Conservation (phyloP, 2,329 filamentous ascomycete species). For the Aaosphaeria arxii region DNA sequence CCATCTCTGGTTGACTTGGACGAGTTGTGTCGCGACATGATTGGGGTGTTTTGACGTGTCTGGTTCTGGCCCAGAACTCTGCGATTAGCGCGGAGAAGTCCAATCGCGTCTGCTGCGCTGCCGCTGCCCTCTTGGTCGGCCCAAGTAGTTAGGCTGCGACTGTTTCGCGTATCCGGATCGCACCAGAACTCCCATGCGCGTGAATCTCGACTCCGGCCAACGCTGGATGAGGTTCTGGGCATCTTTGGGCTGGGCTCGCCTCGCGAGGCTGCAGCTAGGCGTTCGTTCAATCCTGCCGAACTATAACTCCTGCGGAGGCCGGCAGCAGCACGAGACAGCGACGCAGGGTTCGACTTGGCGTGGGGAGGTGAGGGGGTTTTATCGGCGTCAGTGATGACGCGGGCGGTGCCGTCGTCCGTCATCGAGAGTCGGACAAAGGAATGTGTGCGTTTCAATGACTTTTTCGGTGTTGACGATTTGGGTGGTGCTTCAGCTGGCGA, state of each 20-base stretch:
- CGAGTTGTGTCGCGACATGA: slow-evolving; percentile 24
- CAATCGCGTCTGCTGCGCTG: slow-evolving; percentile 78
- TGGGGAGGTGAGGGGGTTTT: slow-evolving; percentile 66
- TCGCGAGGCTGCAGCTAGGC: slow-evolving; percentile 23
- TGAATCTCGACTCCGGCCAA: slow-evolving; percentile 78
- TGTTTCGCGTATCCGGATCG: slow-evolving; percentile 71
- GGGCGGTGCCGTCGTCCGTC: slow-evolving; percentile 87
- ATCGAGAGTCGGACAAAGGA: slow-evolving; percentile 73
- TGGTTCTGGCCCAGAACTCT: slow-evolving; percentile 52
- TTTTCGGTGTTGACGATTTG: slow-evolving; percentile 52
- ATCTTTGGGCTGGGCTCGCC: slow-evolving; percentile 31
- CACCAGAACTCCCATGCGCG: slow-evolving; percentile 90
- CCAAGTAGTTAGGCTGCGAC: slow-evolving; percentile 67
- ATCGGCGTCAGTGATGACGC: slow-evolving; percentile 69
- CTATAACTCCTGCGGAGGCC: slow-evolving; percentile 70
- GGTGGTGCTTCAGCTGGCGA: not conserved
- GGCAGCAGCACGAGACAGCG: slow-evolving; percentile 39
- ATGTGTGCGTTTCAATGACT: slow-evolving; percentile 33
- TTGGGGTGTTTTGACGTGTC: slow-evolving; percentile 62
- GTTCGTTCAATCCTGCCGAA: slow-evolving; percentile 49
- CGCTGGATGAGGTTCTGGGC: slow-evolving; percentile 51
- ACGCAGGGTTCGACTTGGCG: slow-evolving; percentile 47
- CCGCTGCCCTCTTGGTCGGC: slow-evolving; percentile 78
- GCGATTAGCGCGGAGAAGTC: slow-evolving; percentile 69
- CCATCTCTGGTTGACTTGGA: slow-evolving; percentile 26